phyloP scores from a whole-genome alignment of 495 filamentous ascomycete genomes.

The Aspergillus bridgeri region DNA sequence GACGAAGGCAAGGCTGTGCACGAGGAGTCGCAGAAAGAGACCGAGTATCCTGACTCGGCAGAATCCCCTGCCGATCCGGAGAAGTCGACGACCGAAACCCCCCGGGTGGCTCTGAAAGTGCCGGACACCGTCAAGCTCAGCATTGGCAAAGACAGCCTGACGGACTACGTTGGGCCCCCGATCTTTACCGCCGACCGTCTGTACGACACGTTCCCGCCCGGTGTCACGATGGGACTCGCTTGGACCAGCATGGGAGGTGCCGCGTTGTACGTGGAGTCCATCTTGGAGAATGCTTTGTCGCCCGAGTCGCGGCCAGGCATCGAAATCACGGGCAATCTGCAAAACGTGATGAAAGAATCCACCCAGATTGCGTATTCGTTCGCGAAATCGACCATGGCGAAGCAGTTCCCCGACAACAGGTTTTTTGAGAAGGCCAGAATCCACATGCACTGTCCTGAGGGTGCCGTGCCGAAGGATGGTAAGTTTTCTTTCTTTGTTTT shows the following conservation, averaged over 20 bases:
- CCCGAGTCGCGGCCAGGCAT: constrained; percentile 70
- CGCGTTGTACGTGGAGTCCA: constrained; percentile 95
- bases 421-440: constrained; percentile 97
- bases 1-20: constrained; percentile 82
- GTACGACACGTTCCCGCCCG: constrained; percentile 92
- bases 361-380: constrained; percentile 93
- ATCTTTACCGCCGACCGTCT: constrained; percentile 93
- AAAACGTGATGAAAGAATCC: constrained; percentile 97
- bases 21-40: constrained; percentile 63
- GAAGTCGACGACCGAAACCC: constrained; percentile 69
- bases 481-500: constrained; percentile 21
- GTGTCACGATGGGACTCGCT: constrained; percentile 97
- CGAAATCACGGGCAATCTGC: constrained; percentile 90
- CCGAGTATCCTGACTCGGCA: constrained; percentile 51
- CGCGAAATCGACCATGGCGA: constrained; percentile 82
- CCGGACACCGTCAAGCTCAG: constrained; percentile 82
- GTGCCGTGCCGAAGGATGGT: constrained; percentile 93
- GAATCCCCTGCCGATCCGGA: constrained; percentile 58
- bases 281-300: constrained; percentile 77
- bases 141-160: constrained; percentile 86
- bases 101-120: constrained; percentile 77
- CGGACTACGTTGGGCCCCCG: constrained; percentile 96
- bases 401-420: constrained; percentile 77
- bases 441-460: constrained; percentile 96
- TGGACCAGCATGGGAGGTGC: constrained; percentile 99